Conservation (phyloP, 2,329 filamentous ascomycete species). For the Pseudocercospora macadamiae region DNA sequence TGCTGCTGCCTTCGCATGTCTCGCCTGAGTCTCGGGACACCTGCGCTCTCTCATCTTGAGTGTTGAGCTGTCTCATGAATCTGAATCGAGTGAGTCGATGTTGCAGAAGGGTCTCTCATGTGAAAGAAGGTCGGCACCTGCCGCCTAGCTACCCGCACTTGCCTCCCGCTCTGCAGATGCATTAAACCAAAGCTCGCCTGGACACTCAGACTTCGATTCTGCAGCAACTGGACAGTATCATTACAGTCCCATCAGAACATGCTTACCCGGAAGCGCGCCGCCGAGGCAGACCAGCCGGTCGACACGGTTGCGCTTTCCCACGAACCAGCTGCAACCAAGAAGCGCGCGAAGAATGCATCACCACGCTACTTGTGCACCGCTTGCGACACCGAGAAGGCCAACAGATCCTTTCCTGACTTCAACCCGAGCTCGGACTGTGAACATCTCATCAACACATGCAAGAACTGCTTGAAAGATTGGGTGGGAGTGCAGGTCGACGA, state of each 20-base stretch:
- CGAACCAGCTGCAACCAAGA: neutral
- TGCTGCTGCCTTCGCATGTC: neutral
- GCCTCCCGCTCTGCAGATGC: no score
- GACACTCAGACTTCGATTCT: no score
- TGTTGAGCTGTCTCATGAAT: no score
- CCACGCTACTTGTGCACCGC: conserved; percentile 25
- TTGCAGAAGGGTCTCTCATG: neutral
- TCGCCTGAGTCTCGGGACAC: neutral
- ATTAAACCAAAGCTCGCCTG: no score
- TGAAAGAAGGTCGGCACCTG: neutral
- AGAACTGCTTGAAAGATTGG: conserved; percentile 42
- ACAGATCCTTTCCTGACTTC: conserved; percentile 37
- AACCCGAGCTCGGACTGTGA: conserved; percentile 40
- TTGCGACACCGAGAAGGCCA: conserved; percentile 25
- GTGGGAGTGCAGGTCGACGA: conserved; percentile 35
- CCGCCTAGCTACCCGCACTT: neutral
- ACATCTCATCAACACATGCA: conserved; percentile 43
- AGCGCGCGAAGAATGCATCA: conserved; percentile 10
- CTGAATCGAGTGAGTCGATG: neutral
- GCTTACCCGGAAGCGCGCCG: conserved; percentile 1
- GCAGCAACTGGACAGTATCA: no score
- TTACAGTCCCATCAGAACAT: neutral
- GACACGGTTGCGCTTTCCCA: neutral
- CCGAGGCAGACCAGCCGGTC: neutral
- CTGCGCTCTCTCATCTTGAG: no score